Evolutionary conservation across 164 flowering plant species (phyloP), one percentile per base, ranked within the genome.

Genomic region (Amborella trichopoda): DNA sequence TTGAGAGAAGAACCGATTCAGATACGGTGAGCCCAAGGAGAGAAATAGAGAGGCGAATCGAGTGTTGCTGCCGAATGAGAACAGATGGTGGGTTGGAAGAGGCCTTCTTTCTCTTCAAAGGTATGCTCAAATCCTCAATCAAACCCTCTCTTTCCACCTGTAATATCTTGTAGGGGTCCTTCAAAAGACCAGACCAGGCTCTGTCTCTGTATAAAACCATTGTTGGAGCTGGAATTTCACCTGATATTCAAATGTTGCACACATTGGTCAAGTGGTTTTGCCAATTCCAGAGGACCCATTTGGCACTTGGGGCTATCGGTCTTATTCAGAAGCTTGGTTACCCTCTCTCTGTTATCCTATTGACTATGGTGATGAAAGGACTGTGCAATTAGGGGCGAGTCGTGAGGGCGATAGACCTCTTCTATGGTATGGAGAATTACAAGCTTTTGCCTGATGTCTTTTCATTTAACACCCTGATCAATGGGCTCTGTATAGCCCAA

Each of bases 311-410:
- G n/a, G 81, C 68, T 0, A 11, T 78, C 21, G 80, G 83, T 2
- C 43, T 73, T 64, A 62, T 78, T 1, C 24, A 73, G 34, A 83
- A 78, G 71, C 69, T 40, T 17, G 94, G 94, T 20, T 81, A 36
- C 47, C 46, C 5, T 3, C 21, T 68, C 42, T 65, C 56, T n/a
- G 40, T 52, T 16, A 69, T 51, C 26, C 26, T 50, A 17, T 53
- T 68, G 44, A 83, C 78, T 59, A 26, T 74, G 25, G 34, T 86
- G 4, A 37, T 86, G 45, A 78, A 76, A 68, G 70, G 65, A 28
- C 54, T 82, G 24, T 80, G 88, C 59, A 46, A 26, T 45, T 68
- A 52, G 17, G 46, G 60, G 2, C 58, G 68, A 52, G 62, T 66
- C 25, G 33, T 16, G 18, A 49, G 52, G 48, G 93, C 87, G 1